Base-by-base conservation (phyloP, 2,329 filamentous ascomycete genomes). In the Sarocladium strictum region DNA sequence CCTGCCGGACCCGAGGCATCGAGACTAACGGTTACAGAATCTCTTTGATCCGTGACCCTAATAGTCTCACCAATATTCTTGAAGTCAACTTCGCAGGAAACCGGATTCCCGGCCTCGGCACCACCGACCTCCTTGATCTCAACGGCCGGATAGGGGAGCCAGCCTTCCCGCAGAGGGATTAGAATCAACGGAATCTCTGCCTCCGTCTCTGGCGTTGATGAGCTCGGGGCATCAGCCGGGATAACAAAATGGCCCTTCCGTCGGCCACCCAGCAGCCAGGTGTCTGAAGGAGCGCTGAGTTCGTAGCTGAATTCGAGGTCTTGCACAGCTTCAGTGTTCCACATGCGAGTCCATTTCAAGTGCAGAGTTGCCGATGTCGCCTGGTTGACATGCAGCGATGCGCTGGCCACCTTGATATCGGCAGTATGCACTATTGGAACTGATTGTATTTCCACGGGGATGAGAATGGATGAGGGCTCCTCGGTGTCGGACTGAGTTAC, bases 371-470 rank as follows among this genome's bases (percentile, higher is more conserved):
- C 83, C 1, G 80, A 72, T 1, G 90, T 70, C 3, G 87, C 77
- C 63, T 89, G 80, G 61, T 89, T 89, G 10, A 83, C 76, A 17
- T 74, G 76, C 53, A 67, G 60, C 56, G 70, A 15, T 26, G 64
- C 58, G 1, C 65, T 68, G 54, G 64, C 62, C 1, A 89, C 69
- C 26, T 75, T 73, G 26, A 93, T 78, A 53, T 87, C 83, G 2
- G 87, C 86, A 0, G 89, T 95, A 68, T 96, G 88, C 0, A 97
- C 81, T 19, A 96, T 82, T 49, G 89, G 83, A 2, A 96, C 78
- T 1, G 87, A 85, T 0, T 93, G 93, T 1, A 99, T 84, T 56
- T 96, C 90, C 14, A 99, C 92, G 0, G 92, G 89, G 53, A 99
- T 95, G 27, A 87, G 76, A 61, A 99, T 92, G 12, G 84, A 85